Percentiles rank a stretch among this genome's conserved stretches.
Conservation (phyloP, 495 filamentous ascomycete genomes). For the Baudoinia panamericana region DNA sequence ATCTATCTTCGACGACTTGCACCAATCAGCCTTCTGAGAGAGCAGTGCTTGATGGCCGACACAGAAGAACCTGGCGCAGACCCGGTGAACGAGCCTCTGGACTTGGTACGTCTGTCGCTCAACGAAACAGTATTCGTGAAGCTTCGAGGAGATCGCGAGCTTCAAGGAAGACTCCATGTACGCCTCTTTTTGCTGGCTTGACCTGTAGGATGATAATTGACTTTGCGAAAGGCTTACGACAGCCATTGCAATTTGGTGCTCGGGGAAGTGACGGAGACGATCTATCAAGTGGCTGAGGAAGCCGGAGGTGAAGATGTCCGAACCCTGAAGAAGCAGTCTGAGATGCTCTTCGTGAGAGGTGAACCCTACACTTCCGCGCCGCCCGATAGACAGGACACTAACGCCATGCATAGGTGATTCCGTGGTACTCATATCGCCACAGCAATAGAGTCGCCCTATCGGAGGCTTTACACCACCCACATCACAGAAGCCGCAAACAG, state of each 20-base stretch:
- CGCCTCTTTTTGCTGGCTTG: conserved; percentile 24
- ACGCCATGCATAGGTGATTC: conserved; percentile 60
- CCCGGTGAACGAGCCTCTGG: conserved; percentile 74
- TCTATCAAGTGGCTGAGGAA: conserved; percentile 72
- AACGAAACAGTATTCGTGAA: conserved; percentile 97
- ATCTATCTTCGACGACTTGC: neutral
- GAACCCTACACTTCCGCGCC: too few relatives aligned
- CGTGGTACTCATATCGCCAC: conserved; percentile 70
- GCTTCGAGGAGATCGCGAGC: conserved; percentile 83
- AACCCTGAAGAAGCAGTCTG: conserved; percentile 75
- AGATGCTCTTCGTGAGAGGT: conserved; percentile 99
- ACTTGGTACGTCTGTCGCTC: conserved; percentile 83
- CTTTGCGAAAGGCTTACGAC: conserved; percentile 73
- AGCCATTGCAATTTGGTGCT: conserved; percentile 97
- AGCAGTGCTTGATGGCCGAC: conserved; percentile 21
- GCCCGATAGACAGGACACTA: neutral
- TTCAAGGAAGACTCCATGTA: conserved; percentile 90
- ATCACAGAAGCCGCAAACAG: too few relatives aligned
- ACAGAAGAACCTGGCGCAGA: conserved; percentile 29
- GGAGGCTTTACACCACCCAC: too few relatives aligned
- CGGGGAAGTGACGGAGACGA: conserved; percentile 92
- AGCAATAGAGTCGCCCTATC: too few relatives aligned
- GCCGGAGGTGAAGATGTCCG: conserved; percentile 66
- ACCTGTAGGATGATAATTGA: neutral
- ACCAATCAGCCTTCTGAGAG: neutral